Conservation (phyloP, 2,329 filamentous ascomycete species). For the Ceratocystis alfenasii region DNA sequence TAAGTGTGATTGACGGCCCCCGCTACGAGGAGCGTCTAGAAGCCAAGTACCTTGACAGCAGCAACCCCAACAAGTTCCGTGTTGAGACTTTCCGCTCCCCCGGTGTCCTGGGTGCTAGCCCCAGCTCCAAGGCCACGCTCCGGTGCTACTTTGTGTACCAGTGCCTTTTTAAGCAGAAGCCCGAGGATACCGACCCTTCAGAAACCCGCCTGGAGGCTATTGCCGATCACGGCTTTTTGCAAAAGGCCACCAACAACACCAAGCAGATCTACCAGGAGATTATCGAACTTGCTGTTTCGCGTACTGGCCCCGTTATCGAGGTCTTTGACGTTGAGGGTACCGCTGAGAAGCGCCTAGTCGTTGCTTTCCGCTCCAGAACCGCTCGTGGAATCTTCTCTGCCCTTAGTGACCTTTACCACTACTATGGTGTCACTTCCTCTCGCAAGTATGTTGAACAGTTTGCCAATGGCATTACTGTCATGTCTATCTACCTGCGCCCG, state of each 20-base stretch:
- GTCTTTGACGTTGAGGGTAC: slow-evolving; percentile 90
- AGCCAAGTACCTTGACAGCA: slow-evolving; percentile 83
- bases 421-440: slow-evolving; percentile 92
- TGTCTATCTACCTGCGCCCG: slow-evolving; percentile 85
- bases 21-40: slow-evolving; percentile 89
- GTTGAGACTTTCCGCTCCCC: slow-evolving; percentile 96
- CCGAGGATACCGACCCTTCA: slow-evolving; percentile 56
- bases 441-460: slow-evolving; percentile 98
- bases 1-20: slow-evolving; percentile 65
- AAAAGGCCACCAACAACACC: slow-evolving; percentile 92
- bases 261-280: slow-evolving; percentile 93
- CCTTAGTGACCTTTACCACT: slow-evolving; percentile 91
- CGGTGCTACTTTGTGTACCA: slow-evolving; percentile 99
- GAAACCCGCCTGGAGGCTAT: slow-evolving; percentile 88
- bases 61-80: slow-evolving; percentile 64
- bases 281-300: slow-evolving; percentile 68
- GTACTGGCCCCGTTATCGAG: slow-evolving; percentile 92
- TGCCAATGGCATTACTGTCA: slow-evolving; percentile 93
- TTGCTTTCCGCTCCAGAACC: slow-evolving; percentile 88
- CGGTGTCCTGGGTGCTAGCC: slow-evolving; percentile 56
- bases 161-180: slow-evolving; percentile 70
- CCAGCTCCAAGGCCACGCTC: slow-evolving; percentile 65
- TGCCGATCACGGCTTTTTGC: slow-evolving; percentile 84
- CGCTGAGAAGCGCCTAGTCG: slow-evolving; percentile 82
- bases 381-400: slow-evolving; percentile 91